These are phyloP conservation scores for Coemansia erecta DNA, from an alignment of 192 early-diverging fungal species.

Conservation along the genomic window DNA sequence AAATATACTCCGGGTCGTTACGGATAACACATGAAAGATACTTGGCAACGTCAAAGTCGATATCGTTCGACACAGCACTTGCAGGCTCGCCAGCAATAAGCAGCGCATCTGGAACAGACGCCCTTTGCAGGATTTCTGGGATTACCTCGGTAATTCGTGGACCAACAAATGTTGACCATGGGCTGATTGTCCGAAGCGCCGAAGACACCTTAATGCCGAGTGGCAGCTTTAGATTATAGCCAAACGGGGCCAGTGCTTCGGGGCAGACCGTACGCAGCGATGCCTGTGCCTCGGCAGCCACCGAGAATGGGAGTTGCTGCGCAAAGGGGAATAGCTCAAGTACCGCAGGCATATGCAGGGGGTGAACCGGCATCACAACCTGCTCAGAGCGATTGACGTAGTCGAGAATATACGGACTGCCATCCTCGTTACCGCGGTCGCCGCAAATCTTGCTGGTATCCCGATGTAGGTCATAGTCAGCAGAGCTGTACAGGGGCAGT, in stretches of 20 bases:
- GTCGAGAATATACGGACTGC: slow-evolving; percentile 24
- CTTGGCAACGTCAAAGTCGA: slow-evolving; percentile 61
- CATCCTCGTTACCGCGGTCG: neutral
- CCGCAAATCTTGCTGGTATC: neutral
- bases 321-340: slow-evolving; percentile 48
- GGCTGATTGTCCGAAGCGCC: slow-evolving; percentile 65
- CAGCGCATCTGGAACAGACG: slow-evolving; percentile 35
- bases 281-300: slow-evolving; percentile 55
- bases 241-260: slow-evolving; percentile 21
- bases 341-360: slow-evolving; percentile 63
- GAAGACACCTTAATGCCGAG: slow-evolving; percentile 65
- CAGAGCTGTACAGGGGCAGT: slow-evolving; percentile 32
- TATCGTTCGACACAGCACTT: slow-evolving; percentile 50
- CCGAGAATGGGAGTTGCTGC: slow-evolving; percentile 36
- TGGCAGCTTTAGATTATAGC: slow-evolving; percentile 55
- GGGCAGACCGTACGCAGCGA: slow-evolving; percentile 61
- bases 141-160: slow-evolving; percentile 55
- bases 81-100: slow-evolving; percentile 58
- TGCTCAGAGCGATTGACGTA: slow-evolving; percentile 22
- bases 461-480: neutral
- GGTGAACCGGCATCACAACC: slow-evolving; percentile 60
- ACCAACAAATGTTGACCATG: slow-evolving; percentile 60
- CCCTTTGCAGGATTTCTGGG: slow-evolving; percentile 40
- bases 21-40: slow-evolving; percentile 61
- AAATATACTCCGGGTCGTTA: slow-evolving; percentile 49